These are phyloP conservation scores for Aspergillus candidus DNA, from an alignment of 2,329 filamentous ascomycete genomes.

Conservation along the genomic window DNA sequence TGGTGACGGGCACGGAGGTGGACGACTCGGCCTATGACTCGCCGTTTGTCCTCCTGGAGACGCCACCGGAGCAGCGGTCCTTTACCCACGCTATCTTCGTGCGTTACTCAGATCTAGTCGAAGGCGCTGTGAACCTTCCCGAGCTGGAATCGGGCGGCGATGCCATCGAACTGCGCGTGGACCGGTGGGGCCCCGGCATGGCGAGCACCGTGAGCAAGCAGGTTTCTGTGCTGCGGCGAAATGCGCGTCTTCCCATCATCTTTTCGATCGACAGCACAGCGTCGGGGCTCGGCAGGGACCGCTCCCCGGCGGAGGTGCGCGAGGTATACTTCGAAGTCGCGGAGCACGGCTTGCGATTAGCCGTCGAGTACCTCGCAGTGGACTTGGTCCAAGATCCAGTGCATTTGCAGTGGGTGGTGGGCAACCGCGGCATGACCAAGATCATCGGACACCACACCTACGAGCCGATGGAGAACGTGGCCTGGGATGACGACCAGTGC, in stretches of 20 bases:
- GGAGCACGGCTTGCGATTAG: conserved; percentile 35
- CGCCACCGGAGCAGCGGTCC: conserved; percentile 52
- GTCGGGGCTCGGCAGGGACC: conserved; percentile 11
- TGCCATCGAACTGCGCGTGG: conserved; percentile 56
- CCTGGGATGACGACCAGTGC: conserved; percentile 32
- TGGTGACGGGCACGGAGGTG: conserved; percentile 50
- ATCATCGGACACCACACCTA: conserved; percentile 36
- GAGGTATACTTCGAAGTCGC: conserved; percentile 31
- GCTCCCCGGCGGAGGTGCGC: conserved; percentile 4
- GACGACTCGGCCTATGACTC: conserved; percentile 52
- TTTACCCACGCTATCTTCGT: conserved; percentile 40
- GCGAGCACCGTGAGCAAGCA: conserved; percentile 49
- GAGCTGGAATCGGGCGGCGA: conserved; percentile 55
- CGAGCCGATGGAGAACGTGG: conserved; percentile 22
- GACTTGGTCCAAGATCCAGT: conserved; percentile 29
- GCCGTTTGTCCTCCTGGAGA: conserved; percentile 55
- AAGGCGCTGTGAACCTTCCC: conserved; percentile 39
- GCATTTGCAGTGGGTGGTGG: conserved; percentile 22
- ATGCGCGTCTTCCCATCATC: conserved; percentile 52
- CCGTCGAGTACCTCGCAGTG: conserved; percentile 36
- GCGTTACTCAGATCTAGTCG: conserved; percentile 31
- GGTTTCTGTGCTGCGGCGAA: conserved; percentile 53
- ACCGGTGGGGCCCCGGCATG: conserved; percentile 50
- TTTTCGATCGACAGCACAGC: conserved; percentile 46
- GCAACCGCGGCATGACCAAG: conserved; percentile 35